phyloP scores from a whole-genome alignment of 1,284 basidiomycete species.

The Papiliotrema terrestris region DNA sequence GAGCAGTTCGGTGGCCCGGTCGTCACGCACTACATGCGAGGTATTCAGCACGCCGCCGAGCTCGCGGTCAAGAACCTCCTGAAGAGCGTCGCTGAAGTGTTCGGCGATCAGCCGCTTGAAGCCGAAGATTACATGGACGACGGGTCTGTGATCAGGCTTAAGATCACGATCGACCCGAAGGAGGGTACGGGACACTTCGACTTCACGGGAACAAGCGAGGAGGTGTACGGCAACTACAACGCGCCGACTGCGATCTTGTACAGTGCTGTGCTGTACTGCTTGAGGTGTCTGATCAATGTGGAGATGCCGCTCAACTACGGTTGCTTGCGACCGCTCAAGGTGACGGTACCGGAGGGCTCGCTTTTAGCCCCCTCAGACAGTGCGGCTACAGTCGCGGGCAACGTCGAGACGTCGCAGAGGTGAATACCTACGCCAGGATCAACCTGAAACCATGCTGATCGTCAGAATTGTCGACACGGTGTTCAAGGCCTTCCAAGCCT shows the following conservation, averaged over 20 bases:
- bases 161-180: conserved; percentile 72
- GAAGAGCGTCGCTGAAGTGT: neutral
- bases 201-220: conserved; percentile 80
- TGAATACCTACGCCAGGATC: too few relatives aligned
- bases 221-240: conserved; percentile 86
- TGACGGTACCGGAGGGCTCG: conserved; percentile 69
- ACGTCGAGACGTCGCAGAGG: too few relatives aligned
- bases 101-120: neutral
- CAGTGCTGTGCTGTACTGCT: conserved; percentile 83
- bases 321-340: conserved; percentile 60
- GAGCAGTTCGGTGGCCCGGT: conserved; percentile 3
- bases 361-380: conserved; percentile 71
- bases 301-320: conserved; percentile 90
- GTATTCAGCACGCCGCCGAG: neutral
- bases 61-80: neutral
- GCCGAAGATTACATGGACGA: conserved; percentile 58
- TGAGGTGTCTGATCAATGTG: conserved; percentile 40
- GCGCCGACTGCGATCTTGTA: conserved; percentile 81
- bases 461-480: conserved; percentile 51
- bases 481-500: conserved; percentile 84
- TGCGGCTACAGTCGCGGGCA: conserved; percentile 56
- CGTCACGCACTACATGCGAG: conserved; percentile 49
- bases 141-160: conserved; percentile 76
- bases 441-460: too few relatives aligned
- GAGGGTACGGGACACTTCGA: conserved; percentile 77